Evolutionary conservation across 2,329 filamentous ascomycete genomes (phyloP).

Genomic region (Aspergillus sp.): DNA sequence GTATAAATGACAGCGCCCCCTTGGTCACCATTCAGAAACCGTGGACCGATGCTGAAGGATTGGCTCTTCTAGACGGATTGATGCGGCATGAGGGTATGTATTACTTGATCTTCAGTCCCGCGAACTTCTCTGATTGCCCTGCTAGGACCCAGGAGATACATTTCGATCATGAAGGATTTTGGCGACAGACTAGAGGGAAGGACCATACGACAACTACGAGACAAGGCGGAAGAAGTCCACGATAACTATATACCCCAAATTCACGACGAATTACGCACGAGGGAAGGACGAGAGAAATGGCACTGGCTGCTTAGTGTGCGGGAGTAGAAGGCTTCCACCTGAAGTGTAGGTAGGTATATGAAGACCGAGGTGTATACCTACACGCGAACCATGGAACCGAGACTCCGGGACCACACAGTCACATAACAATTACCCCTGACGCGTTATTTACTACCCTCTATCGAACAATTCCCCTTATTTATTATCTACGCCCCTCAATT

Average conservation of each 20-base stretch:
- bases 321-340: neutral
- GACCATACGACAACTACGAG: slow-evolving; percentile 19
- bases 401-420: slow-evolving; percentile 13
- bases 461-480: neutral
- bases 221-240: slow-evolving; percentile 17
- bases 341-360: neutral
- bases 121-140: neutral
- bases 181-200: slow-evolving; percentile 13
- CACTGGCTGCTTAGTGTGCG: slow-evolving; percentile 24
- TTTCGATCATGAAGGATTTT: slow-evolving; percentile 23
- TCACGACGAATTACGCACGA: slow-evolving; percentile 12
- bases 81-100: slow-evolving; percentile 21
- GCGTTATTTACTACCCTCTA: neutral
- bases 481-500: neutral
- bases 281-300: slow-evolving; percentile 19
- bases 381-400: slow-evolving; percentile 26
- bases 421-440: slow-evolving; percentile 8
- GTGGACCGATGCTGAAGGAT: slow-evolving; percentile 26
- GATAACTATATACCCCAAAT: slow-evolving; percentile 9
- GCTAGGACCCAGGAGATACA: slow-evolving; percentile 25
- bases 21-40: neutral
- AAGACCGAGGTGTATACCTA: neutral
- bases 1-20: neutral
- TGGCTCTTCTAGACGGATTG: slow-evolving; percentile 27
- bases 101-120: neutral